These are phyloP conservation scores for Sugiyamaella qingdaonensis DNA, from an alignment of 805 yeast genomes.

Conservation along the genomic window DNA sequence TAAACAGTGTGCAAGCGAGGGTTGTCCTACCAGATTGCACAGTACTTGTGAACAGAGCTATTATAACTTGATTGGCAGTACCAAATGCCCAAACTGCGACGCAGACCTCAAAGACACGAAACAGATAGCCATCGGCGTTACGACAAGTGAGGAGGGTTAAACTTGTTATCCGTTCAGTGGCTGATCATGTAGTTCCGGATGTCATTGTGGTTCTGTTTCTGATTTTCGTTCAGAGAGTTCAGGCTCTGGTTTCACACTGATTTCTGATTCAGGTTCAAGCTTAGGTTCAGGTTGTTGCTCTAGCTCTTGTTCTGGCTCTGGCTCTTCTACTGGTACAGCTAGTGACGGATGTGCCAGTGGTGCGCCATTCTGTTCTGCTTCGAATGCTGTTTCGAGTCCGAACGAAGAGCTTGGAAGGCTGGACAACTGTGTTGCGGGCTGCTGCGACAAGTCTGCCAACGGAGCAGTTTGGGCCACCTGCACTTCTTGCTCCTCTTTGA, in stretches of 20 bases:
- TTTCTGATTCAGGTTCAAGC: too few relatives aligned
- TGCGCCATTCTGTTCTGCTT: too few relatives aligned
- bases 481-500: neutral
- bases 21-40: constrained; percentile 45
- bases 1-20: constrained; percentile 34
- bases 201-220: neutral
- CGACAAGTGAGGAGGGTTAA: too few relatives aligned
- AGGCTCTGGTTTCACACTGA: neutral
- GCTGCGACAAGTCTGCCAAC: neutral
- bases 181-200: neutral
- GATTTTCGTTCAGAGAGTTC: neutral
- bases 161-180: too few relatives aligned
- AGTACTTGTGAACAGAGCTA: constrained; percentile 38
- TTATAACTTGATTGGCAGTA: constrained; percentile 2
- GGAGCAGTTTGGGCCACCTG: neutral
- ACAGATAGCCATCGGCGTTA: neutral
- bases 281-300: too few relatives aligned
- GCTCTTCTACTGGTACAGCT: too few relatives aligned
- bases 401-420: too few relatives aligned
- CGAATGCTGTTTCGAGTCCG: too few relatives aligned
- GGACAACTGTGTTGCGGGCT: too few relatives aligned
- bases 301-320: too few relatives aligned
- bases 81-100: constrained; percentile 15
- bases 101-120: constrained; percentile 2
- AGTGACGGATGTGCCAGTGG: too few relatives aligned